phyloP scores from a whole-genome alignment of 2,329 filamentous ascomycete genomes.

The Orbilia brochopaga region DNA sequence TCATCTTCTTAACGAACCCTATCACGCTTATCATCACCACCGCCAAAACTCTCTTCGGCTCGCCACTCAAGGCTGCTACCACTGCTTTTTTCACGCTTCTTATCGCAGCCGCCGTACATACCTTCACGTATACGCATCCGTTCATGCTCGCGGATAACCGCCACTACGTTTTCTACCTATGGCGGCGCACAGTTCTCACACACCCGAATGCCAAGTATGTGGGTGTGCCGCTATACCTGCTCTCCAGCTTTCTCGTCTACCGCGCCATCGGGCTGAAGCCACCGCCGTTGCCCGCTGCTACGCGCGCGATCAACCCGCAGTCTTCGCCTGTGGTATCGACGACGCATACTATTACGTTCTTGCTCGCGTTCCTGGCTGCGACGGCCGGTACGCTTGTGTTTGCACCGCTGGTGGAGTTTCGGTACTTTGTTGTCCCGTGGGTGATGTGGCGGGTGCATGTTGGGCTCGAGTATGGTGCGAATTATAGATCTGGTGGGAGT shows the following conservation, averaged over 20 bases:
- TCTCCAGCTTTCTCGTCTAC: constrained; percentile 73
- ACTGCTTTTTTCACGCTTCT: constrained; percentile 57
- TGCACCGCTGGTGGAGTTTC: constrained; percentile 89
- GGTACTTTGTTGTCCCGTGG: constrained; percentile 96
- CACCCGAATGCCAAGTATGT: constrained; percentile 70
- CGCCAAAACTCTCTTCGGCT: constrained; percentile 40
- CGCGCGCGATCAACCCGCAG: constrained; percentile 50
- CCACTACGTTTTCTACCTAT: constrained; percentile 97
- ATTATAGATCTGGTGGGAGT: constrained; percentile 5
- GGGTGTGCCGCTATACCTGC: constrained; percentile 72
- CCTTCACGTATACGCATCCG: constrained; percentile 92
- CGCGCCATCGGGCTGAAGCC: constrained; percentile 63
- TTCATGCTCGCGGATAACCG: constrained; percentile 96
- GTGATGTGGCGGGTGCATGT: constrained; percentile 86
- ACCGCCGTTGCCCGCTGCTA: constrained; percentile 42
- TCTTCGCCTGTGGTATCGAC: constrained; percentile 61
- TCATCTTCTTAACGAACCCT: constrained; percentile 65
- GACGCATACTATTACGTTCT: constrained; percentile 61
- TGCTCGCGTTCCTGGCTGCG: constrained; percentile 70
- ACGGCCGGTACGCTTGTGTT: constrained; percentile 81
- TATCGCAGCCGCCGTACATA: constrained; percentile 67
- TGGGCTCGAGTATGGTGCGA: constrained; percentile 16
- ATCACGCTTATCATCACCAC: constrained; percentile 23
- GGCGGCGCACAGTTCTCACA: constrained; percentile 77
- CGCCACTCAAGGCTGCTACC: constrained; percentile 22